Conservation (phyloP, 176 grass and related monocot genomes). For the Hyparrhenia diplandra region DNA sequence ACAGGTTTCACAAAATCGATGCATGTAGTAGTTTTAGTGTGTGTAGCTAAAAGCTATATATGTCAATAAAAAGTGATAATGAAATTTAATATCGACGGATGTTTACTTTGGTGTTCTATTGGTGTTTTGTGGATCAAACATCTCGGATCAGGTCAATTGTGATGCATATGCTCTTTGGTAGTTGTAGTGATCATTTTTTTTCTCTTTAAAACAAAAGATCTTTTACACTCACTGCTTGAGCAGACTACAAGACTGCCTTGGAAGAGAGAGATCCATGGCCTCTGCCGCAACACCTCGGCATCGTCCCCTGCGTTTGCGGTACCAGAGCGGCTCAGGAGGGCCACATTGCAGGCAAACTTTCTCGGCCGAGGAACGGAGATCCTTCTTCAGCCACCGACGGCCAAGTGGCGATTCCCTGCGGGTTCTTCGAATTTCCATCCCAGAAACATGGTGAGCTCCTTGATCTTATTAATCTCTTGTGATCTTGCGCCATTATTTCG, state of each 20-base stretch:
- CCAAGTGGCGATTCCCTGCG: conserved; percentile 58
- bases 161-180: background rate
- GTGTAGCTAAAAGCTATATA: too few species aligned
- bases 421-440: conserved; percentile 68
- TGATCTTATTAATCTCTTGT: background rate
- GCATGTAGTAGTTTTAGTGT: too few species aligned
- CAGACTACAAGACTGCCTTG: conserved; percentile 56
- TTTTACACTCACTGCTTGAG: background rate
- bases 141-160: background rate
- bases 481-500: background rate
- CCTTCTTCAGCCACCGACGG: conserved; percentile 53
- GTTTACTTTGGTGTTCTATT: background rate
- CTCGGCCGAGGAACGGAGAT: conserved; percentile 40
- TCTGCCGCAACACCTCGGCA: conserved; percentile 42
- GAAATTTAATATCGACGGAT: too few species aligned
- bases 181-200: background rate
- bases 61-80: too few species aligned
- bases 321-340: conserved; percentile 29
- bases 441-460: conserved; percentile 43
- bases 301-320: conserved; percentile 35
- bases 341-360: conserved; percentile 66
- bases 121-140: background rate
- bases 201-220: background rate
- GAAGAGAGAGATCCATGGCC: conserved; percentile 54
- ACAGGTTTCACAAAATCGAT: background rate